A percentile compares a stretch with the other conserved stretches of the same genome.
Conservation (phyloP, 371 early-diverging fungal genomes). For the Saksenaea vasiformis region DNA sequence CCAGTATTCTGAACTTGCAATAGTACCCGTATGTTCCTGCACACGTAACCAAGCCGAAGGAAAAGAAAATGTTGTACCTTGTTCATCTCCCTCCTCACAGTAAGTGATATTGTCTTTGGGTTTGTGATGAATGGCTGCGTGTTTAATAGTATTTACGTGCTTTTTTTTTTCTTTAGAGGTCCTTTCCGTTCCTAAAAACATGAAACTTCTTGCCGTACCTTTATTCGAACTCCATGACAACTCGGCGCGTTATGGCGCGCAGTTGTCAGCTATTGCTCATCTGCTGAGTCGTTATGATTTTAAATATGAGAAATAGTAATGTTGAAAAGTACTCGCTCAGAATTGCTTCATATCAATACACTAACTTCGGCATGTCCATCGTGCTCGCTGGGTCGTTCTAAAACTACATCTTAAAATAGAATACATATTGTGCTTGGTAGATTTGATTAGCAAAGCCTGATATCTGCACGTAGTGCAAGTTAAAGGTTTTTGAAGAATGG, state of each 20-base stretch:
- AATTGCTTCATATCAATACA: too few relatives aligned
- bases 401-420: too few relatives aligned
- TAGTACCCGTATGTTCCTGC: constrained; percentile 84
- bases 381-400: too few relatives aligned
- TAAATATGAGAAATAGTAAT: constrained; percentile 34
- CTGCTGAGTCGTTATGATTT: constrained; percentile 64
- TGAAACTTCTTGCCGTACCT: constrained; percentile 81
- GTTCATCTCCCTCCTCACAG: constrained; percentile 78
- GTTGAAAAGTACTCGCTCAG: too few relatives aligned
- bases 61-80: constrained; percentile 71
- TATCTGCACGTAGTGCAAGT: too few relatives aligned
- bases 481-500: too few relatives aligned
- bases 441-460: too few relatives aligned
- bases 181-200: constrained; percentile 78
- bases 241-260: constrained; percentile 71
- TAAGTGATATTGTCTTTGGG: constrained; percentile 27
- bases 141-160: neutral
- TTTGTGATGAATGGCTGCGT: neutral
- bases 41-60: constrained; percentile 81
- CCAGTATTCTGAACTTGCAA: neutral
- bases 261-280: constrained; percentile 73
- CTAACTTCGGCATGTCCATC: too few relatives aligned
- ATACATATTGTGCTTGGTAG: too few relatives aligned
- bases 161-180: constrained; percentile 46
- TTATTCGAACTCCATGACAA: constrained; percentile 85